Percentiles rank a stretch among this genome's conserved stretches.
These are phyloP conservation scores for Incumbomyces delicatus DNA, from an alignment of 2,329 filamentous ascomycete species.

Conservation along the genomic window DNA sequence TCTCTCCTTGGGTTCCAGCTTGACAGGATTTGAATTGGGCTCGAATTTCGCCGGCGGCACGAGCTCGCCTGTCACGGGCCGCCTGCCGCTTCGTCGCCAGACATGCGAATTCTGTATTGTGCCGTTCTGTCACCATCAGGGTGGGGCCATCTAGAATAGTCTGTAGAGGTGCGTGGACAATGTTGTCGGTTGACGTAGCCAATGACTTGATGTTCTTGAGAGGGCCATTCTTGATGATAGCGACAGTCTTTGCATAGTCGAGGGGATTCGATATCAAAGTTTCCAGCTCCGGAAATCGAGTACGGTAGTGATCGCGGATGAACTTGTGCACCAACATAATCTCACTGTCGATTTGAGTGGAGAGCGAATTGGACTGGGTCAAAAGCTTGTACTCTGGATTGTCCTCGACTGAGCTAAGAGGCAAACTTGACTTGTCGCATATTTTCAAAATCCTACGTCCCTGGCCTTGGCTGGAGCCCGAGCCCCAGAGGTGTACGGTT, in stretches of 20 bases:
- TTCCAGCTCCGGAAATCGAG: conserved; percentile 88
- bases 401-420: conserved; percentile 77
- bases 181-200: conserved; percentile 66
- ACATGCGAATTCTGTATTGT: conserved; percentile 65
- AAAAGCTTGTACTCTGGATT: conserved; percentile 84
- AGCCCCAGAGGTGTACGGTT: too few relatives aligned
- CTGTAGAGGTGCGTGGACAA: conserved; percentile 64
- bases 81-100: conserved; percentile 40
- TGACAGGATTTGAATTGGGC: conserved; percentile 20
- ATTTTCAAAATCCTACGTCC: too few relatives aligned
- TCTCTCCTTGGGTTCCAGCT: conserved; percentile 18
- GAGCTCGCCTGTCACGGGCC: conserved; percentile 22
- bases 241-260: conserved; percentile 90
- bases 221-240: conserved; percentile 84
- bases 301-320: conserved; percentile 89
- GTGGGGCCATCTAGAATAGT: conserved; percentile 78
- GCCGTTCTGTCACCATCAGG: conserved; percentile 74
- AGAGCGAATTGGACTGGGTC: conserved; percentile 79
- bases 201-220: conserved; percentile 78
- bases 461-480: too few relatives aligned
- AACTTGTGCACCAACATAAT: conserved; percentile 92
- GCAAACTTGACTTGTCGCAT: too few relatives aligned
- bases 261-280: conserved; percentile 80
- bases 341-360: conserved; percentile 87
- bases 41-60: conserved; percentile 12